Evolutionary conservation across 2,329 filamentous ascomycete species (phyloP).

Genomic region (Sporothrix pseudoabietina): DNA sequence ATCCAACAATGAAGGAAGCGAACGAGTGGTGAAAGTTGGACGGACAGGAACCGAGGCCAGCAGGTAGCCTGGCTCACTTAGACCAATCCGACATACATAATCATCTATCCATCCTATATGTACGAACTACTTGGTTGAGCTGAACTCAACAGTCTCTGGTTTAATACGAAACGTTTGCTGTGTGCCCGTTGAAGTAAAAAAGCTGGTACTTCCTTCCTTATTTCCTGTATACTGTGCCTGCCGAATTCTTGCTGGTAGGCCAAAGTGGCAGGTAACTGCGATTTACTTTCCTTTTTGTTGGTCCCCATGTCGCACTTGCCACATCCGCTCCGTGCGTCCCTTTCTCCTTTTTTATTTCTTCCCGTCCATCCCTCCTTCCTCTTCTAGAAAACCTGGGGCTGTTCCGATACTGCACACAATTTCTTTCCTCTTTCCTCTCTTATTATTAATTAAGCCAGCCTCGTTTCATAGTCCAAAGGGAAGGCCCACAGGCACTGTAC

Average conservation of each 20-base stretch:
- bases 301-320: constrained; percentile 16
- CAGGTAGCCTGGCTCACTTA: too few relatives aligned
- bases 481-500: not conserved
- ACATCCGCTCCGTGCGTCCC: not conserved
- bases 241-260: not conserved
- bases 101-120: too few relatives aligned
- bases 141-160: not conserved
- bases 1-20: not conserved
- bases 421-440: too few relatives aligned
- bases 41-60: not conserved
- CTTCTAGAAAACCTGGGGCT: not conserved
- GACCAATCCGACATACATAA: not conserved
- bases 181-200: not conserved
- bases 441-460: not conserved
- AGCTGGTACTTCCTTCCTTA: not conserved
- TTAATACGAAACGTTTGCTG: not conserved
- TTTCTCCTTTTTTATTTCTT: not conserved
- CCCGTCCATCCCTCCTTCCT: not conserved
- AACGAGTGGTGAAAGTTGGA: constrained; percentile 4
- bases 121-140: not conserved
- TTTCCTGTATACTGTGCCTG: not conserved
- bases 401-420: not conserved
- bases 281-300: constrained; percentile 7
- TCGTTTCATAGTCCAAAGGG: not conserved
- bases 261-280: constrained; percentile 9